Evolutionary conservation across 257 asterid species (phyloP), one percentile per base, ranked within the genome.

Genomic region (Cordia subcordata): DNA sequence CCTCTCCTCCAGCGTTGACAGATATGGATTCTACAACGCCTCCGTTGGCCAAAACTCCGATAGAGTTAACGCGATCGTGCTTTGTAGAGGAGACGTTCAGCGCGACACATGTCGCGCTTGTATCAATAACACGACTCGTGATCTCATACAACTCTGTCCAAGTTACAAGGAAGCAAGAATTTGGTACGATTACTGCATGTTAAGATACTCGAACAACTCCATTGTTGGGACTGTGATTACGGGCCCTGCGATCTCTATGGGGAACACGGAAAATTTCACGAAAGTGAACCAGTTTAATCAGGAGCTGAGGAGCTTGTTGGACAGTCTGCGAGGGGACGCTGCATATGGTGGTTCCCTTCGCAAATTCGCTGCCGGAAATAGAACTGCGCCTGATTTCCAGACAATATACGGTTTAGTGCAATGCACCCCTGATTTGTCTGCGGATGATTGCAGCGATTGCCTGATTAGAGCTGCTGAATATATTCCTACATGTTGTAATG

Each of bases 61-160:
- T 17, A 17, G 15, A 3, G 75, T 40, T 38, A 40, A 59, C 27
- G 77, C 71, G 10, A 13, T 69, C 5, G 73, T 63, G 12, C 61
- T 73, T 11, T 81, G 85, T 57, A 40, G 80, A 37, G 81, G 75
- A 0, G 84, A 78, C 17, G 55, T 61, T 15, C 52, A 58, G 54
- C 47, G 15, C 5, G 35, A 50, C 9, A 10, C 17, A 8, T 81
- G 88, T 45, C 70, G 66, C 10, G 18, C 10, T 17, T 79, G 81
- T 55, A 19, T 76, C 8, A 14, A 0, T 5, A 9, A 53, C 17
- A 52, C 72, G 0, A 37, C 59, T 0, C n/a, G 1, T 0, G 57
- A 50, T 21, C 20, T 78, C 16, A 0, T 51, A 44, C 4, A 8
- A 2, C 17, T 1, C 0, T 82, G 83, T 46, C 69, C 79, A 9